Conservation (phyloP, 2,329 filamentous ascomycete genomes). For the Verticillium nubilum region DNA sequence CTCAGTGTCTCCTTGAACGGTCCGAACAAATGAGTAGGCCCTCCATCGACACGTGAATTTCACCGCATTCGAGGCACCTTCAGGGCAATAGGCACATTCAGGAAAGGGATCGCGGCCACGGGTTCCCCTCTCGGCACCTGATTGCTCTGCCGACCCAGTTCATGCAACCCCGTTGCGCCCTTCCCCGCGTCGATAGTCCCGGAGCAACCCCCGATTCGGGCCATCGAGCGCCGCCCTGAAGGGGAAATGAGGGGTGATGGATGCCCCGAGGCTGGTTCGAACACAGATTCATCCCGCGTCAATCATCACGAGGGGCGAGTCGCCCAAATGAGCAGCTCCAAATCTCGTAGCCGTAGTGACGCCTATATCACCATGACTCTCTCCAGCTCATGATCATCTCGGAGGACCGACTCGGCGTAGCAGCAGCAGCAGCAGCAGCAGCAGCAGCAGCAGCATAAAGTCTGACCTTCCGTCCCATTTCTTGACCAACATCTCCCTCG, state of each 20-base stretch:
- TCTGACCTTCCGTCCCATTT: no score
- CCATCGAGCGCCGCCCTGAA: not conserved
- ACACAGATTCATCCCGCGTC: no score
- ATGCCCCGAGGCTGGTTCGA: not conserved
- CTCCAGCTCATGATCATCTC: no score
- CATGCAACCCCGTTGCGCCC: not conserved
- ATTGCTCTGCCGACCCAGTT: not conserved
- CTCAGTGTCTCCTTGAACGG: no score
- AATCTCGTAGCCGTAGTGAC: not conserved
- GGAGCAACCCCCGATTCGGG: not conserved
- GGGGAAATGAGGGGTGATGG: not conserved
- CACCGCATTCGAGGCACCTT: no score
- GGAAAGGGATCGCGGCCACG: not conserved
- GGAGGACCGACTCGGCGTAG: no score
- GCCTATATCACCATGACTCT: not conserved
- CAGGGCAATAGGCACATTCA: no score
- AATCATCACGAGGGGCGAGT: not conserved
- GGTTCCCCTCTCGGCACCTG: not conserved
- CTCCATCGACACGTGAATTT: no score
- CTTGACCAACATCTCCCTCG: no score
- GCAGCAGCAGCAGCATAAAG: no score
- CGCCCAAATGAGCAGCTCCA: not conserved
- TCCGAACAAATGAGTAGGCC: no score
- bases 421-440: no score
- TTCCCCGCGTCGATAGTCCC: not conserved